Conservation (phyloP, 352 stramenopile genomes). For the Globisporangium cederbergense region DNA sequence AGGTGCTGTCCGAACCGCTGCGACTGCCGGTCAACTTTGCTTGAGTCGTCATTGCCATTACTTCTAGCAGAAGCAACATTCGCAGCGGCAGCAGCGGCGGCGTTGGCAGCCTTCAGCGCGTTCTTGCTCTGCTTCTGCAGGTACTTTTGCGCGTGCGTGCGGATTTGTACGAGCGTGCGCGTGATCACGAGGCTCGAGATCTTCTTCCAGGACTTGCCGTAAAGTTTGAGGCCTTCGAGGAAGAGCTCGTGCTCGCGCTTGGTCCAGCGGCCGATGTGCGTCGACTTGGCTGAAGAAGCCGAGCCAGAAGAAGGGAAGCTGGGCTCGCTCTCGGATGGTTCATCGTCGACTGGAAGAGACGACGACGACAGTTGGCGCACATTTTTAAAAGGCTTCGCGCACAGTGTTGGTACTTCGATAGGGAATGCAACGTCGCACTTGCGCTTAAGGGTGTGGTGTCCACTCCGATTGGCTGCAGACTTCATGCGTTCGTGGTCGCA, state of each 20-base stretch:
- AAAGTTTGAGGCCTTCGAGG: slow-evolving; percentile 78
- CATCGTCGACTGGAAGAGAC: background rate
- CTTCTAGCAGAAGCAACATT: background rate
- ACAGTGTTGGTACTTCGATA: background rate
- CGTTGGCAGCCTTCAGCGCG: slow-evolving; percentile 35
- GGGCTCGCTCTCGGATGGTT: background rate
- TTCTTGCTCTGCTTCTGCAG: slow-evolving; percentile 81
- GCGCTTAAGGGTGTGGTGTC: slow-evolving; percentile 4
- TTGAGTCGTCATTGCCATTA: background rate
- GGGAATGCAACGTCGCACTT: slow-evolving; percentile 1
- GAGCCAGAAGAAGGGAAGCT: background rate
- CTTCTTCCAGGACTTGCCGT: slow-evolving; percentile 91
- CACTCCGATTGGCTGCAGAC: background rate
- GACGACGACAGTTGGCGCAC: background rate
- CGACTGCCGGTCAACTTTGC: background rate
- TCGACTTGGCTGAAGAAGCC: slow-evolving; percentile 11
- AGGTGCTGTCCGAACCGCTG: slow-evolving; percentile 8
- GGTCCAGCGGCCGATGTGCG: slow-evolving; percentile 82
- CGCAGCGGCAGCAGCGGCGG: slow-evolving; percentile 15
- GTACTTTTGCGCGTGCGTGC: slow-evolving; percentile 97
- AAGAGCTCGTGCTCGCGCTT: slow-evolving; percentile 89
- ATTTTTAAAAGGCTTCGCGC: background rate
- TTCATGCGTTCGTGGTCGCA: slow-evolving; percentile 7
- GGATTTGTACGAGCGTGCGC: slow-evolving; percentile 92
- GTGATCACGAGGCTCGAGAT: slow-evolving; percentile 80